Evolutionary conservation across 2,329 filamentous ascomycete genomes (phyloP), one percentile per base, ranked within the genome.

Genomic region (Xylaria sp.): DNA sequence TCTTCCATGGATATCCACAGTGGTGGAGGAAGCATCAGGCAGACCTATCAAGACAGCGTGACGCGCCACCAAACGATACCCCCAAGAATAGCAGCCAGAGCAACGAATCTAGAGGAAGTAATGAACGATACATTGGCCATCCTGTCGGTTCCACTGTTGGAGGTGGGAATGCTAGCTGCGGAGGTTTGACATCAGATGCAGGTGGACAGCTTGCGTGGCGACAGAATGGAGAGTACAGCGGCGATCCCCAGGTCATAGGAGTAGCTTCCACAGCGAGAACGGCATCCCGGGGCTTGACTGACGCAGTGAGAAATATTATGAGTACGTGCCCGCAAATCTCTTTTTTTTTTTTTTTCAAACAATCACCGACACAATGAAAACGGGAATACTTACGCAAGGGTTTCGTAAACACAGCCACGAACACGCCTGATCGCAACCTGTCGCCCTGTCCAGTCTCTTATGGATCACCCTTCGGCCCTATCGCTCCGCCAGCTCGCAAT

Each of bases 1-100:
- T 96, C 1, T 87, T 87, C 67, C 83, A 88, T 64, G 87, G 87
- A 0, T 77, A 85, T n/a, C 87, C 86, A 0, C 72, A 76, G 15
- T 89, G 86, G 86, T 89, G 82, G 80, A 84, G 80, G 74, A 84
- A 83, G 72, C 76, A 79, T 33, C 81, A 84, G 69, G 77, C 76
- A n/a, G 82, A 84, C 64, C 68, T 80, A 53, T 70, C 71, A 17
- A 69, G 73, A 15, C 72, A 74, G 64, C 74, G 78, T 38, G 72
- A 74, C 2, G 57, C 23, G 46, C 59, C 33, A 38, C 19, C 40
- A 17, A 7, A 42, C 12, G 64, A 67, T 15, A 28, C 12, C 8
- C 55, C 40, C 35, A 54, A 46, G 21, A 50, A 31, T 11, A 19
- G 49, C 14, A 45, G 40, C 28, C 43, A 45, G 19, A 35, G 47